phyloP scores from a whole-genome alignment of 179 eudicot genomes.

The Silene vulgaris region DNA sequence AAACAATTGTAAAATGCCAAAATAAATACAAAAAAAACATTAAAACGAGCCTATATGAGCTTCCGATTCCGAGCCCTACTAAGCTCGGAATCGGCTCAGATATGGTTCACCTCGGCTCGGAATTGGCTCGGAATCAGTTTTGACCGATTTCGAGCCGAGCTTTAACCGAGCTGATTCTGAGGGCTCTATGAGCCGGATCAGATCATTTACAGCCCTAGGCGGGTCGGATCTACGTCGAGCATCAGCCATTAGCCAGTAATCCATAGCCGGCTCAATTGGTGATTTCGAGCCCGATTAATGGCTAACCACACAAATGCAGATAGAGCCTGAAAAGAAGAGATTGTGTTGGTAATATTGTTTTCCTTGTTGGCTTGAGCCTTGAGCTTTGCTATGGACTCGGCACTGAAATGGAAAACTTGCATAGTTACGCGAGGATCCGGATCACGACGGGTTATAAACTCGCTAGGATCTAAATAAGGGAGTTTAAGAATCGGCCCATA shows the following conservation, averaged over 20 bases:
- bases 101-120: no score
- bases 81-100: no score
- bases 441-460: neutral
- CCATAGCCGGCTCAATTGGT: neutral
- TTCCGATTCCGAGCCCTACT: no score
- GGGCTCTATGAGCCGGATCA: no score
- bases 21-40: no score
- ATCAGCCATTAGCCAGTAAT: conserved; percentile 13
- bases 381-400: conserved; percentile 8
- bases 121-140: no score
- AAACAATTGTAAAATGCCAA: no score
- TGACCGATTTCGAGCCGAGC: no score
- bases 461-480: conserved; percentile 9
- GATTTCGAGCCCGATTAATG: conserved; percentile 7
- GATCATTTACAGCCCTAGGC: neutral
- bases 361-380: neutral
- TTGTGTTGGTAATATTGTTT: neutral
- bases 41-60: no score
- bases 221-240: conserved; percentile 15
- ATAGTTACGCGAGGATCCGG: conserved; percentile 2
- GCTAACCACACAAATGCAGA: conserved; percentile 13
- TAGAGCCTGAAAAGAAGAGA: conserved; percentile 13
- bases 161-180: no score
- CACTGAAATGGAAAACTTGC: conserved; percentile 6
- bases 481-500: conserved; percentile 13